These are phyloP conservation scores for Cydonia oblonga DNA, from an alignment of 331 rosid genomes.

Conservation along the genomic window DNA sequence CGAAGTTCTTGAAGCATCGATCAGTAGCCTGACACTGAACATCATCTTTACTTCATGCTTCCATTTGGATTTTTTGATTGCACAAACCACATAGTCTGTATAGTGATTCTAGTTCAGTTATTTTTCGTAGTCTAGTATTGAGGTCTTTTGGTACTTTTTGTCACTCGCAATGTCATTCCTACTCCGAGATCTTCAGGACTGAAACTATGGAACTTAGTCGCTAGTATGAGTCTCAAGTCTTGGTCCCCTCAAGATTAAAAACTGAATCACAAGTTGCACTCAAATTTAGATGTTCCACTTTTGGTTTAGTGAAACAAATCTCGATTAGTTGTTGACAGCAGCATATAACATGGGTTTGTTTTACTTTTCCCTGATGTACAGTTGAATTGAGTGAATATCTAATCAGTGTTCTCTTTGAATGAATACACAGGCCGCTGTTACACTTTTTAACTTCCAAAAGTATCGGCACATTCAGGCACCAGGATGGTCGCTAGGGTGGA, in stretches of 20 bases:
- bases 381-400: constrained; percentile 4
- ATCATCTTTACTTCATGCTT: not conserved
- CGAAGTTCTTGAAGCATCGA: not conserved
- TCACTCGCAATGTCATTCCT: not conserved
- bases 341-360: not conserved
- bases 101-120: not conserved
- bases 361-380: not conserved
- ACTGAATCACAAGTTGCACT: not conserved
- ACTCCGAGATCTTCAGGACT: not conserved
- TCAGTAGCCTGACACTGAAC: not conserved
- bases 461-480: constrained; percentile 71
- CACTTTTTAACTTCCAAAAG: constrained; percentile 66
- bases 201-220: not conserved
- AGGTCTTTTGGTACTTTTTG: not conserved
- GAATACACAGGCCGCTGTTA: constrained; percentile 54
- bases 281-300: not conserved
- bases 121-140: not conserved
- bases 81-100: not conserved
- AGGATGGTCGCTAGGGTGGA: constrained; percentile 78
- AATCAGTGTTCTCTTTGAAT: not conserved
- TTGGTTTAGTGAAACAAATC: not conserved
- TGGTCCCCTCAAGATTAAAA: not conserved
- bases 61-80: not conserved
- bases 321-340: not conserved
- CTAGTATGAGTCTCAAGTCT: not conserved